phyloP scores from a whole-genome alignment of 2,329 filamentous ascomycete genomes.

The Capronia epimyces region DNA sequence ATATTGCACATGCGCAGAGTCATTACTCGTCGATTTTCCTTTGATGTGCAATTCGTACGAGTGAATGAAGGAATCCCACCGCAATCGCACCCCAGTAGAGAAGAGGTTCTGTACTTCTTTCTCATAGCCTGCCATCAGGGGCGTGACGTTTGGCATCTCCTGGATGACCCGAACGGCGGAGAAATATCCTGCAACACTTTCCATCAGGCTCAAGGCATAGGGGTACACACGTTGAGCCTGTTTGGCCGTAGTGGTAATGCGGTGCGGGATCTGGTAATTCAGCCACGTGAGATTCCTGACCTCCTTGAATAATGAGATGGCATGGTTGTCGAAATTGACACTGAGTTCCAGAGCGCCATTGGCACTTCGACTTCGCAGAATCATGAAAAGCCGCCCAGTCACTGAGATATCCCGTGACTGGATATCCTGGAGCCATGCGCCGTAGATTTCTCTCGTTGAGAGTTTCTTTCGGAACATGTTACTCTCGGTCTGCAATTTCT shows the following conservation, averaged over 20 bases:
- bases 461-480: slow-evolving; percentile 94
- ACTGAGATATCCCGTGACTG: slow-evolving; percentile 85
- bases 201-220: slow-evolving; percentile 96
- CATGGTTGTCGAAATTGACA: slow-evolving; percentile 95
- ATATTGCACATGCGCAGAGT: slow-evolving; percentile 94
- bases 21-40: slow-evolving; percentile 53
- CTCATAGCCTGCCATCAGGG: slow-evolving; percentile 82
- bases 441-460: slow-evolving; percentile 87
- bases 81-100: slow-evolving; percentile 77
- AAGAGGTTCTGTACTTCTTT: slow-evolving; percentile 84
- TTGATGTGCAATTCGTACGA: slow-evolving; percentile 87
- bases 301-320: slow-evolving; percentile 98
- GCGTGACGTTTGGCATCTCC: slow-evolving; percentile 79
- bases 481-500: slow-evolving; percentile 87
- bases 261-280: slow-evolving; percentile 87
- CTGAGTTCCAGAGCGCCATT: slow-evolving; percentile 81
- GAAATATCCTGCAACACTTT: slow-evolving; percentile 88
- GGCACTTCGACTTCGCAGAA: slow-evolving; percentile 80
- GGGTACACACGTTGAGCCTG: slow-evolving; percentile 98
- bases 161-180: slow-evolving; percentile 81
- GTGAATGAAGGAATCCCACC: slow-evolving; percentile 98
- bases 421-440: slow-evolving; percentile 91
- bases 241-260: slow-evolving; percentile 91
- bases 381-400: slow-evolving; percentile 83
- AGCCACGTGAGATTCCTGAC: slow-evolving; percentile 94